Evolutionary conservation across 306 rosid genomes (phyloP).

Genomic region (Amphicarpaea edgeworthii): DNA sequence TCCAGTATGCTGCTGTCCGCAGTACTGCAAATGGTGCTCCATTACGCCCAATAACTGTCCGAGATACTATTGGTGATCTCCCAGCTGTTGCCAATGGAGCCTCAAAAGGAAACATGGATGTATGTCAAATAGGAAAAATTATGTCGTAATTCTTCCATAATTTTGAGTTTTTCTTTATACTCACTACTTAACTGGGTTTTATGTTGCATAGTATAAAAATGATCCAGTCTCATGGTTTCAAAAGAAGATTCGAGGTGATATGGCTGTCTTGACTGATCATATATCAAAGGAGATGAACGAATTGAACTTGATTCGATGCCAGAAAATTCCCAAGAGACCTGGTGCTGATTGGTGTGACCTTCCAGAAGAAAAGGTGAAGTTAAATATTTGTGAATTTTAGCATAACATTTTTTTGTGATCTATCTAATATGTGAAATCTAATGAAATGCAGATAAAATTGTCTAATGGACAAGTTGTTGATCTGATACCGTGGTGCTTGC

Average conservation of each 20-base stretch:
- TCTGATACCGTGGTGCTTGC: constrained; percentile 98
- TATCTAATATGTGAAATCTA: constrained; percentile 24
- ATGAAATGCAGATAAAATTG: constrained; percentile 65
- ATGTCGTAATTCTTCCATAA: not conserved
- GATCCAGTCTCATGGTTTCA: constrained; percentile 93
- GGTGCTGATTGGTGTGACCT: constrained; percentile 98
- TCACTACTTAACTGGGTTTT: constrained; percentile 28
- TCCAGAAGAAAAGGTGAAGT: constrained; percentile 84
- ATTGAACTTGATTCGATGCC: constrained; percentile 83
- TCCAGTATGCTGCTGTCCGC: constrained; percentile 82
- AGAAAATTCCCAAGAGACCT: constrained; percentile 87
- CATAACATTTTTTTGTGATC: not conserved
- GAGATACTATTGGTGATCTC: constrained; percentile 97
- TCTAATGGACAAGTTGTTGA: constrained; percentile 83
- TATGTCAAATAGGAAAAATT: constrained; percentile 33
- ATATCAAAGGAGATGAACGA: constrained; percentile 97
- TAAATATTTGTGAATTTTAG: constrained; percentile 15
- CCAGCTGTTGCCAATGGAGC: constrained; percentile 95
- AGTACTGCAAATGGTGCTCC: constrained; percentile 97
- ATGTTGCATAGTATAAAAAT: constrained; percentile 65
- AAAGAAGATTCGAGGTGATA: constrained; percentile 80
- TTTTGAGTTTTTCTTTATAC: not conserved
- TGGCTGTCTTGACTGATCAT: constrained; percentile 81
- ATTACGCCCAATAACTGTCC: constrained; percentile 88
- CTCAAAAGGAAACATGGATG: constrained; percentile 75